Percentiles rank a stretch among this genome's conserved stretches.
These are phyloP conservation scores for Sistotremastrum niveocremeum DNA, from an alignment of 768 basidiomycete genomes.

Conservation along the genomic window DNA sequence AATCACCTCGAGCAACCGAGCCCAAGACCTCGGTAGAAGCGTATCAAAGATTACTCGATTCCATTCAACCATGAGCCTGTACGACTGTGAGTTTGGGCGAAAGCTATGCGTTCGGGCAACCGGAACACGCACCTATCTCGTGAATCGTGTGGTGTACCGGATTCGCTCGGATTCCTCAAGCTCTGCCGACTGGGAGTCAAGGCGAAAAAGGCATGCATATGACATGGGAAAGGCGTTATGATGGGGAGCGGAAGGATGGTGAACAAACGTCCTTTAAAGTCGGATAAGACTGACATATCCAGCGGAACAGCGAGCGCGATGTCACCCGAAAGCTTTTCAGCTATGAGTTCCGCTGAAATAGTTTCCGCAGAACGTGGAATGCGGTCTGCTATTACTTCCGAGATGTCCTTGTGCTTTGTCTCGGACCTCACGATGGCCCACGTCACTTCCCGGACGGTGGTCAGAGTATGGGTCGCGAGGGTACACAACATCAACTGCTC, in stretches of 20 bases:
- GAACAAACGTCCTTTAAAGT: constrained; percentile 27
- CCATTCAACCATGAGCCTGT: constrained; percentile 34
- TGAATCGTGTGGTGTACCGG: constrained; percentile 24
- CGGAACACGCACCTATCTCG: constrained; percentile 25
- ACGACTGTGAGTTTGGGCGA: neutral
- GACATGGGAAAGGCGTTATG: constrained; percentile 28
- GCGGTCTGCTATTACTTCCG: constrained; percentile 2
- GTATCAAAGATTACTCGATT: constrained; percentile 30
- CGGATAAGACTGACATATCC: neutral
- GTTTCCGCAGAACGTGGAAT: neutral
- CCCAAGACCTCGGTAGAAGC: constrained; percentile 34
- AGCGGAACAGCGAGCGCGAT: constrained; percentile 22
- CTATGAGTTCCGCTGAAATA: constrained; percentile 13
- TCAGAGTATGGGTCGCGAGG: too few species aligned
- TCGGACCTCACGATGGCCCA: too few species aligned
- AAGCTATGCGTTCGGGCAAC: neutral
- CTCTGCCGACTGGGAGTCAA: constrained; percentile 32
- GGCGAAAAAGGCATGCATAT: constrained; percentile 34
- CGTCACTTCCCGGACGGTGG: too few species aligned
- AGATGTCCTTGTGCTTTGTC: constrained; percentile 5
- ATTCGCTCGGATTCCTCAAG: constrained; percentile 28
- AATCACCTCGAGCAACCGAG: constrained; percentile 16
- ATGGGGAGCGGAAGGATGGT: constrained; percentile 37
- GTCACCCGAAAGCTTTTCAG: constrained; percentile 29
- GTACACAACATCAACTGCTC: too few species aligned